phyloP scores from a whole-genome alignment of 2,329 filamentous ascomycete genomes.

The Xylaria sp. region DNA sequence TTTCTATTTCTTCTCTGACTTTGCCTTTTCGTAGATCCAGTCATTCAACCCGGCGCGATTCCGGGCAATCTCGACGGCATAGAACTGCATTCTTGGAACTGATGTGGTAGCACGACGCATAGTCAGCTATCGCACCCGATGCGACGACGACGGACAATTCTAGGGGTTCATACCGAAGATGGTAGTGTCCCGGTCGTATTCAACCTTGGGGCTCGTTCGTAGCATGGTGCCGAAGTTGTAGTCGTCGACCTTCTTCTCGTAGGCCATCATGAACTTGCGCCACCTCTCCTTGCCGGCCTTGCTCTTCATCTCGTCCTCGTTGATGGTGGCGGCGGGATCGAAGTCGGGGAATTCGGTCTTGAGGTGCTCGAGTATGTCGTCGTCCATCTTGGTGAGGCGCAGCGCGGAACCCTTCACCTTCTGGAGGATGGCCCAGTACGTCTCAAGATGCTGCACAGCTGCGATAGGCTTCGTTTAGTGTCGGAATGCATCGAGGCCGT shows the following conservation, averaged over 20 bases:
- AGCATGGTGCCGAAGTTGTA: slow-evolving; percentile 98
- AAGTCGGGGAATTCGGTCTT: slow-evolving; percentile 91
- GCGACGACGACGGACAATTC: too few relatives aligned
- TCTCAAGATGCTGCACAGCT: slow-evolving; percentile 94
- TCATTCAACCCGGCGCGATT: slow-evolving; percentile 93
- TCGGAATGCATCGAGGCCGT: not conserved
- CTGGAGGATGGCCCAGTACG: slow-evolving; percentile 96
- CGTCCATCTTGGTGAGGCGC: slow-evolving; percentile 91
- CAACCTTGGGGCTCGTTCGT: slow-evolving; percentile 77
- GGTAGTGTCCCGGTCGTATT: slow-evolving; percentile 89
- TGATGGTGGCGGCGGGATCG: slow-evolving; percentile 79
- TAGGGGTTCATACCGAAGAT: slow-evolving; percentile 76
- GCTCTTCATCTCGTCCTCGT: slow-evolving; percentile 98
- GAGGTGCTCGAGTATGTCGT: slow-evolving; percentile 93
- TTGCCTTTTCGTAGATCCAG: slow-evolving; percentile 91
- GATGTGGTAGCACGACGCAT: slow-evolving; percentile 45
- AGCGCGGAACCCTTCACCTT: slow-evolving; percentile 88
- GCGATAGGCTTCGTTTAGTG: slow-evolving; percentile 17
- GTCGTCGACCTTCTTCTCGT: slow-evolving; percentile 95
- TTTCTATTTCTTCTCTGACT: slow-evolving; percentile 62
- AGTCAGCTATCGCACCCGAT: slow-evolving; percentile 39
- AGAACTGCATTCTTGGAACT: slow-evolving; percentile 78
- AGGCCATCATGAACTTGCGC: slow-evolving; percentile 92
- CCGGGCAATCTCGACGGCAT: slow-evolving; percentile 80
- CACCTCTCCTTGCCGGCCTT: slow-evolving; percentile 93